Percentiles rank a stretch among this genome's conserved stretches.
These are phyloP conservation scores for Tetracladium setigerum DNA, from an alignment of 495 filamentous ascomycete species.

Conservation along the genomic window DNA sequence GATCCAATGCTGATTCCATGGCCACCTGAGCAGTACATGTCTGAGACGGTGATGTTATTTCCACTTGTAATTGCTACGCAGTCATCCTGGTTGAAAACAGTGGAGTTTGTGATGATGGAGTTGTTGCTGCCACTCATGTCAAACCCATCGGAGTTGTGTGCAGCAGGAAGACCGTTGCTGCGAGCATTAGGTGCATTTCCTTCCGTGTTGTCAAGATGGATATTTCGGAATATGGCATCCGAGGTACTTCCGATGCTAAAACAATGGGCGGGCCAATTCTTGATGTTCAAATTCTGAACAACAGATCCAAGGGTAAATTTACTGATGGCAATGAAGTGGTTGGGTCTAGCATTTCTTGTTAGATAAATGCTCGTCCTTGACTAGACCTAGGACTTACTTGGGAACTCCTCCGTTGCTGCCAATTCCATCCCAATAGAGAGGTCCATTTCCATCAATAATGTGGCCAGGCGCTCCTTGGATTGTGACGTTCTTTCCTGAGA, in stretches of 20 bases:
- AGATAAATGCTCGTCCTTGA: background rate
- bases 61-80: conserved; percentile 36
- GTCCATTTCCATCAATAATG: conserved; percentile 39
- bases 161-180: conserved; percentile 28
- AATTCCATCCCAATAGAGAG: conserved; percentile 39
- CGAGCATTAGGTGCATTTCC: conserved; percentile 33
- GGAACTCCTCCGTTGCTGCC: conserved; percentile 38
- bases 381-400: conserved; percentile 21
- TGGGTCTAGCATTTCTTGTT: conserved; percentile 22
- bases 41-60: conserved; percentile 26
- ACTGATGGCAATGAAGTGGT: conserved; percentile 40
- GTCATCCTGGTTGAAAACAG: conserved; percentile 38
- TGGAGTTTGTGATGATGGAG: conserved; percentile 23
- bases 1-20: conserved; percentile 41
- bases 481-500: conserved; percentile 33
- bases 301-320: conserved; percentile 28
- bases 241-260: conserved; percentile 28
- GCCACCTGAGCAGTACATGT: conserved; percentile 35
- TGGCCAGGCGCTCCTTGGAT: conserved; percentile 31
- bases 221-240: conserved; percentile 24
- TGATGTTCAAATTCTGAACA: conserved; percentile 32
- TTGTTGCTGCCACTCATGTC: conserved; percentile 29
- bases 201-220: conserved; percentile 34
- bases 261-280: conserved; percentile 36
- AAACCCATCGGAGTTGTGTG: conserved; percentile 38